Conservation (phyloP, 2,329 filamentous ascomycete species). For the Passalora sequoiae region DNA sequence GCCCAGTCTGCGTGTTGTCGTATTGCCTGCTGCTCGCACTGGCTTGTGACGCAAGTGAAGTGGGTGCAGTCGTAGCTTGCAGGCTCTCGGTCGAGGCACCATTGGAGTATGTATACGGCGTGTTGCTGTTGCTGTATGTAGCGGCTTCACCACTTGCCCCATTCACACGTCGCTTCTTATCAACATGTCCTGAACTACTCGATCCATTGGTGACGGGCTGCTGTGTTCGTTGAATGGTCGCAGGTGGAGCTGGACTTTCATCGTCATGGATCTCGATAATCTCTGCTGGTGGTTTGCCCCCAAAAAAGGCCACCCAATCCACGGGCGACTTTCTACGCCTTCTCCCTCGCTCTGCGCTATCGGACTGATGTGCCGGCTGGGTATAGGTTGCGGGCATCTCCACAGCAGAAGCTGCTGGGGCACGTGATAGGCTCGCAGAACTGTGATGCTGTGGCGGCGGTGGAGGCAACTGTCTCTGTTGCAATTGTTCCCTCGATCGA, state of each 20-base stretch:
- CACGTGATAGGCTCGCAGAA: conserved; percentile 23
- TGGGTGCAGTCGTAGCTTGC: conserved; percentile 73
- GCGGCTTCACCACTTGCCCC: conserved; percentile 24
- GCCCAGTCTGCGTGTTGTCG: conserved; percentile 60
- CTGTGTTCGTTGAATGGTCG: conserved; percentile 17
- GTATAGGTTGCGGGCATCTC: conserved; percentile 11
- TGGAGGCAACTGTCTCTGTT: conserved; percentile 20
- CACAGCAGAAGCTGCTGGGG: conserved; percentile 11
- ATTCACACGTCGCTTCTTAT: conserved; percentile 70
- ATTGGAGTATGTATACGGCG: conserved; percentile 68
- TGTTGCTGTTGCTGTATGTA: conserved; percentile 46
- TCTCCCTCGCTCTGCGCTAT: conserved; percentile 16
- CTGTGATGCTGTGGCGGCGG: conserved; percentile 19
- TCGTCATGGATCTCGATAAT: conserved; percentile 52
- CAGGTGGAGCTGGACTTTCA: conserved; percentile 28
- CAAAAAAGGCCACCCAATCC: conserved; percentile 36
- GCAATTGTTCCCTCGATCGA: conserved; percentile 20
- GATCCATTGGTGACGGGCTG: conserved; percentile 20
- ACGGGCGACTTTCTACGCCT: conserved; percentile 28
- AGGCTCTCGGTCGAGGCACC: conserved; percentile 47
- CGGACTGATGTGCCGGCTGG: conserved; percentile 12
- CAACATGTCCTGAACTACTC: conserved; percentile 48
- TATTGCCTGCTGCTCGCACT: conserved; percentile 58
- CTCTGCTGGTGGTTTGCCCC: conserved; percentile 41
- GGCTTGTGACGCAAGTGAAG: conserved; percentile 68